These are phyloP conservation scores for Beauveria sp. DNA, from an alignment of 2,329 filamentous ascomycete species.

Conservation along the genomic window DNA sequence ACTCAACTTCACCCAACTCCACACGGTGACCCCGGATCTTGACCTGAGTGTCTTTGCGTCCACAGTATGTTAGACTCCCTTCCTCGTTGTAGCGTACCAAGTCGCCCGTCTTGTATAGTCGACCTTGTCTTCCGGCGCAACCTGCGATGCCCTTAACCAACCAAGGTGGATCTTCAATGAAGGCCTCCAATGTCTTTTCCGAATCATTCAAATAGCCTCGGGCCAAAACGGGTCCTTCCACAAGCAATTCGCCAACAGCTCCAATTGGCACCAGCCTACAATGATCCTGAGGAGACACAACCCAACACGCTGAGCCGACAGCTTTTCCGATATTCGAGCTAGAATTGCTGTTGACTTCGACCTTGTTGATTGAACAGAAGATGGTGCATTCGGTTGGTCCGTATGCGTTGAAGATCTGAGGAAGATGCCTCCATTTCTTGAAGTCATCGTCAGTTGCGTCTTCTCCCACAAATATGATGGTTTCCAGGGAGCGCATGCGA, in stretches of 20 bases:
- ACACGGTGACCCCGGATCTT: slow-evolving; percentile 46
- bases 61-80: slow-evolving; percentile 32
- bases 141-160: neutral
- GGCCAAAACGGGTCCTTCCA: slow-evolving; percentile 14
- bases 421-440: slow-evolving; percentile 18
- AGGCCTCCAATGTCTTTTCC: slow-evolving; percentile 17
- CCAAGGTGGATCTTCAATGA: slow-evolving; percentile 4
- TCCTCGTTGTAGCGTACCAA: slow-evolving; percentile 31
- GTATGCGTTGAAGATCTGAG: slow-evolving; percentile 28
- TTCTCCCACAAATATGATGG: slow-evolving; percentile 8
- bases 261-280: slow-evolving; percentile 13
- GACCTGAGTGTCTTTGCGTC: slow-evolving; percentile 45
- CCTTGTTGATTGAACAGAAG: neutral
- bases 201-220: slow-evolving; percentile 12
- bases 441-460: slow-evolving; percentile 16
- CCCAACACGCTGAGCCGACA: neutral
- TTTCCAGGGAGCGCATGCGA: slow-evolving; percentile 3
- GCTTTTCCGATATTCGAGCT: slow-evolving; percentile 5
- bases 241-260: slow-evolving; percentile 14
- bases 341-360: neutral
- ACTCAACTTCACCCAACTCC: slow-evolving; percentile 26
- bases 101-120: slow-evolving; percentile 40
- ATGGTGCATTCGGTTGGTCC: slow-evolving; percentile 34
- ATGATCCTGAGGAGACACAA: slow-evolving; percentile 4
- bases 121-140: slow-evolving; percentile 6